These are phyloP conservation scores for Coniochaeta prunicola DNA, from an alignment of 2,329 filamentous ascomycete genomes.

Conservation along the genomic window DNA sequence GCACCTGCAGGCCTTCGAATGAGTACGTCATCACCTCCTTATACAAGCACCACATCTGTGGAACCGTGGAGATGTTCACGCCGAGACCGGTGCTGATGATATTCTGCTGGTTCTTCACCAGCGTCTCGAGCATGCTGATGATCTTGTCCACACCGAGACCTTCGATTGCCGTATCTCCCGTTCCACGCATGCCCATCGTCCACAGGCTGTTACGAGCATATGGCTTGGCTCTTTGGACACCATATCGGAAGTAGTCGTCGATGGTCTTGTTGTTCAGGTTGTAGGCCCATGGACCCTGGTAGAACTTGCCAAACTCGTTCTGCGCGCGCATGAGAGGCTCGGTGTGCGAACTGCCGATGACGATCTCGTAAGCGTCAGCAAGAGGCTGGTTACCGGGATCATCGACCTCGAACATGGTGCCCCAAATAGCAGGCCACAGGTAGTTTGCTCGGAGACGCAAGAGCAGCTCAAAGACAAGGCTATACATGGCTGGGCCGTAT, in stretches of 20 bases:
- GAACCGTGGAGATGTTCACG: slow-evolving; percentile 42
- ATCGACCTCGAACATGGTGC: slow-evolving; percentile 64
- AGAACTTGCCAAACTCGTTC: slow-evolving; percentile 47
- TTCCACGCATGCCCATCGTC: slow-evolving; percentile 65
- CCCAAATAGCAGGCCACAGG: slow-evolving; percentile 63
- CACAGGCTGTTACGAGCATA: slow-evolving; percentile 59
- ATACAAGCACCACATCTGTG: slow-evolving; percentile 68
- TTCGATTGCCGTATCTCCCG: slow-evolving; percentile 55
- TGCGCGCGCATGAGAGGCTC: slow-evolving; percentile 62
- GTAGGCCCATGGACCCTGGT: slow-evolving; percentile 60
- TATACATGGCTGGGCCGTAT: slow-evolving; percentile 58
- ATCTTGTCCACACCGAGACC: slow-evolving; percentile 49
- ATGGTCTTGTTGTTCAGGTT: slow-evolving; percentile 63
- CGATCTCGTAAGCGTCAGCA: slow-evolving; percentile 66
- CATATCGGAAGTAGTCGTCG: slow-evolving; percentile 60
- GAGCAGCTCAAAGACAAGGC: slow-evolving; percentile 62
- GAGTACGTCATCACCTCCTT: slow-evolving; percentile 68
- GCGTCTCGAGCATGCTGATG: slow-evolving; percentile 48
- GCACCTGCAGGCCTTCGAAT: slow-evolving; percentile 53
- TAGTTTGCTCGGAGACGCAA: slow-evolving; percentile 67
- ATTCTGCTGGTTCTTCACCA: slow-evolving; percentile 52
- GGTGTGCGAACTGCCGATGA: slow-evolving; percentile 66
- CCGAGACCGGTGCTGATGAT: slow-evolving; percentile 51
- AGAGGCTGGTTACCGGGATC: slow-evolving; percentile 61
- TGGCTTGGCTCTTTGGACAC: slow-evolving; percentile 55